Base-by-base conservation (phyloP, 208 protist species). In the Leishmania lainsoni region DNA sequence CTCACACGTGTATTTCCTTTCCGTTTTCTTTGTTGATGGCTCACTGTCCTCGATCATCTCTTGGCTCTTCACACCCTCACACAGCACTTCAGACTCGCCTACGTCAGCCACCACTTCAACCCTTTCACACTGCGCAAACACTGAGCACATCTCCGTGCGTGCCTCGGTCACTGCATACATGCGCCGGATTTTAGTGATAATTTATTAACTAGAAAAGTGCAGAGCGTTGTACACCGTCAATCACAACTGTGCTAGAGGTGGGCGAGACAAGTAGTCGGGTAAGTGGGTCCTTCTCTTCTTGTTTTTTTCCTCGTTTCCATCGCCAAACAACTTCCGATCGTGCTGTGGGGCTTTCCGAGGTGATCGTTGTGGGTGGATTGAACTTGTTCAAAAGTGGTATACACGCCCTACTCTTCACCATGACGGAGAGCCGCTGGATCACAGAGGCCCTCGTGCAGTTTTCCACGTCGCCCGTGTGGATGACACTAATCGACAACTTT, bases 361-460 rank as follows among this genome's bases (percentile, higher is more conserved):
- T 49, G 39, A 0, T n/a, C 35, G 6, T 14, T 12, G 66, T 71
- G 66, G 39, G 45, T 16, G 39, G 26, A 71, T 42, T 10, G 39
- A 48, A 39, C 26, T 20, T 8, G 4, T 22, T n/a, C 3, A 26
- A 71, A 6, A 9, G 9, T 20, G 8, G 42, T 54, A 14, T 12
- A 5, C 26, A 54, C 22, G 52, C 16, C 14, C 49, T 39, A 14
- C 29, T 20, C 0, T 35, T 51, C 65, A 80, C 56, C 2, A 91
- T 92, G 85, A 20, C 76, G 22, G 87, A 92, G 51, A 89, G 89
- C 32, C 83, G 80, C 42, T 97, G 93, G 93, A 90, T 98, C 22
- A 87, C 91, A 3, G 93, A 98, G 79, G 87, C 90, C 1, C 83
- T 98, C 70, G 79, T 98, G 17, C 93, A 97, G 83, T 98, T 97